Evolutionary conservation across 2,329 filamentous ascomycete species (phyloP).

Genomic region (Niveomyces coronatus): DNA sequence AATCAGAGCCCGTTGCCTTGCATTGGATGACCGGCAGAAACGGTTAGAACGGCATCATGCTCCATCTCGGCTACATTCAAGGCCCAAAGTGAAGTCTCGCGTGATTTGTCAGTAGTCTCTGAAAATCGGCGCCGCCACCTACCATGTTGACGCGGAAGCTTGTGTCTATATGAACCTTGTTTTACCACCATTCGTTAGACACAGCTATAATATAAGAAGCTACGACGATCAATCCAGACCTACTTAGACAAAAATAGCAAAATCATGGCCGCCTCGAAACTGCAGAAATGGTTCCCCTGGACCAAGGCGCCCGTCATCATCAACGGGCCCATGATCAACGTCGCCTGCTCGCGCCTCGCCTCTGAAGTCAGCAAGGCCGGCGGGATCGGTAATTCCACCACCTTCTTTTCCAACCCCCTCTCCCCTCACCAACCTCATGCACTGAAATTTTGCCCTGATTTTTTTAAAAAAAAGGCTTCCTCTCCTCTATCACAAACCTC

Average conservation of each 20-base stretch:
- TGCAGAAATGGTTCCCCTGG: conserved; percentile 22
- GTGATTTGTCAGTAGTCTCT: too few relatives aligned
- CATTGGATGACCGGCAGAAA: too few relatives aligned
- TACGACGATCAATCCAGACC: neutral
- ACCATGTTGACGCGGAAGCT: too few relatives aligned
- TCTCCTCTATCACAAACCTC: conserved; percentile 22
- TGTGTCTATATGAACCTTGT: too few relatives aligned
- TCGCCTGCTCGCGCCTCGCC: conserved; percentile 23
- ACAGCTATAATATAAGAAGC: too few relatives aligned
- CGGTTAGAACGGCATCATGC: too few relatives aligned
- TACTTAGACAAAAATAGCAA: neutral
- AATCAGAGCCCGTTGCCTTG: too few relatives aligned
- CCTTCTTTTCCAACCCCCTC: neutral
- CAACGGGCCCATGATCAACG: conserved; percentile 28
- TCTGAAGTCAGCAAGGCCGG: conserved; percentile 28
- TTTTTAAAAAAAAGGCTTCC: conserved; percentile 19
- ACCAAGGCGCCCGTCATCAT: conserved; percentile 20
- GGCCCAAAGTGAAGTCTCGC: too few relatives aligned
- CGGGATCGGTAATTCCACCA: conserved; percentile 22
- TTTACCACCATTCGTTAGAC: too few relatives aligned
- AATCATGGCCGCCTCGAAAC: conserved; percentile 17
- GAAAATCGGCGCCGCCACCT: too few relatives aligned
- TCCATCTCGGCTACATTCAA: too few relatives aligned
- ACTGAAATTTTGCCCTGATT: neutral
- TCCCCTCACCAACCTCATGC: neutral